Evolutionary conservation across 2,329 filamentous ascomycete genomes (phyloP).

Genomic region (Davidsoniella eucalypti): DNA sequence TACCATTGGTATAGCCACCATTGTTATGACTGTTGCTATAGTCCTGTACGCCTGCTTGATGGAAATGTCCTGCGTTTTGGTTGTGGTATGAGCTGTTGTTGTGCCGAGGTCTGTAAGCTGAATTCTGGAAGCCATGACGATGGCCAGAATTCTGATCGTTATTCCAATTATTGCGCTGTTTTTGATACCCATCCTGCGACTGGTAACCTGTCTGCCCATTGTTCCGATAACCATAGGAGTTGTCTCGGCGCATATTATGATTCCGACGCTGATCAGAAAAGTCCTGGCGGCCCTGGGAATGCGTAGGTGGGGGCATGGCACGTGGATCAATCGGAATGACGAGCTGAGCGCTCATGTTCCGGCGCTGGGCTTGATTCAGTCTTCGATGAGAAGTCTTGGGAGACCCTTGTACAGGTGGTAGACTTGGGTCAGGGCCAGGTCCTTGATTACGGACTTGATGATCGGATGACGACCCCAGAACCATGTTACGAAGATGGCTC

Average conservation of each 20-base stretch:
- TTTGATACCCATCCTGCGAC: background rate
- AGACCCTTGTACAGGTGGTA: background rate
- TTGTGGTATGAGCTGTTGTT: no score
- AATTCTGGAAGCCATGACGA: background rate
- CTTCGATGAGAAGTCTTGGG: slow-evolving; percentile 21
- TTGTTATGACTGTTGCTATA: no score
- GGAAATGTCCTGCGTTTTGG: no score
- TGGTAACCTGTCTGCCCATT: background rate
- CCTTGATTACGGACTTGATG: background rate
- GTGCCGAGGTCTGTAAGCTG: background rate
- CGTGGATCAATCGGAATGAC: slow-evolving; percentile 38
- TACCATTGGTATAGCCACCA: background rate
- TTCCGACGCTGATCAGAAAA: background rate
- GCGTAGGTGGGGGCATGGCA: background rate
- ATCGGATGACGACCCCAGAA: background rate
- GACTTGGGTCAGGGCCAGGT: background rate
- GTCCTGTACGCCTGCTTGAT: no score
- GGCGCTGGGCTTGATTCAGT: slow-evolving; percentile 45
- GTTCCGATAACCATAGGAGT: background rate
- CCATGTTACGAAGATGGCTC: slow-evolving; percentile 2
- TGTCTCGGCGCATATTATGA: background rate
- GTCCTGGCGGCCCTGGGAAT: no score
- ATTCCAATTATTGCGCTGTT: background rate
- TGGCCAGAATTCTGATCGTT: background rate
- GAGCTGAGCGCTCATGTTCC: slow-evolving; percentile 44